phyloP scores from a whole-genome alignment of 169 alveolate species.

The Cryptosporidium xiaoi region DNA sequence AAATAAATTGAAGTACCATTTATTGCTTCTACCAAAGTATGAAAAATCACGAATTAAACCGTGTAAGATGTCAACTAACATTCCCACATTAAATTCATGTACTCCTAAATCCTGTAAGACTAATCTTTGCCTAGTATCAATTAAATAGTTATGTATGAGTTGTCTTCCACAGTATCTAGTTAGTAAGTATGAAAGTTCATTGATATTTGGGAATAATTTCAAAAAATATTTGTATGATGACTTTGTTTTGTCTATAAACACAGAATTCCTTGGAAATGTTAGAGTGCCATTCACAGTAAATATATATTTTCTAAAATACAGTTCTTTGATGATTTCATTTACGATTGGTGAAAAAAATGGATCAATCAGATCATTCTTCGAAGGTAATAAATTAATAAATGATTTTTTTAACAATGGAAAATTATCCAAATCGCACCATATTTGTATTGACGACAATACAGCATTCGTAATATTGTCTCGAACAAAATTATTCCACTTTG shows the following conservation, averaged over 20 bases:
- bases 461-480: slow-evolving; percentile 61
- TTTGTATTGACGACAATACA: neutral
- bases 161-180: slow-evolving; percentile 16
- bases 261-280: slow-evolving; percentile 14
- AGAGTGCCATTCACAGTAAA: slow-evolving; percentile 12
- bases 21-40: slow-evolving; percentile 37
- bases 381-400: slow-evolving; percentile 20
- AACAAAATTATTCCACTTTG: slow-evolving; percentile 32
- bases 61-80: slow-evolving; percentile 15
- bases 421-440: neutral
- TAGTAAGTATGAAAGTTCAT: slow-evolving; percentile 46
- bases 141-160: neutral
- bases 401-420: slow-evolving; percentile 51
- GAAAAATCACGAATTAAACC: slow-evolving; percentile 56
- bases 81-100: slow-evolving; percentile 13
- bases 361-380: slow-evolving; percentile 12
- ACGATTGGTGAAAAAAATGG: slow-evolving; percentile 17
- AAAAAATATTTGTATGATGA: neutral
- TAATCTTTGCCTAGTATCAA: neutral
- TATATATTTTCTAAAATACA: slow-evolving; percentile 9
- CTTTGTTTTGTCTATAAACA: slow-evolving; percentile 9
- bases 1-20: slow-evolving; percentile 43
- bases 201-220: slow-evolving; percentile 20
- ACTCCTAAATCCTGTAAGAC: slow-evolving; percentile 32
- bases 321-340: neutral